Percentiles rank a stretch among this genome's conserved stretches.
Evolutionary conservation across 2,329 filamentous ascomycete species (phyloP).

Genomic region (Fusarium sp.): DNA sequence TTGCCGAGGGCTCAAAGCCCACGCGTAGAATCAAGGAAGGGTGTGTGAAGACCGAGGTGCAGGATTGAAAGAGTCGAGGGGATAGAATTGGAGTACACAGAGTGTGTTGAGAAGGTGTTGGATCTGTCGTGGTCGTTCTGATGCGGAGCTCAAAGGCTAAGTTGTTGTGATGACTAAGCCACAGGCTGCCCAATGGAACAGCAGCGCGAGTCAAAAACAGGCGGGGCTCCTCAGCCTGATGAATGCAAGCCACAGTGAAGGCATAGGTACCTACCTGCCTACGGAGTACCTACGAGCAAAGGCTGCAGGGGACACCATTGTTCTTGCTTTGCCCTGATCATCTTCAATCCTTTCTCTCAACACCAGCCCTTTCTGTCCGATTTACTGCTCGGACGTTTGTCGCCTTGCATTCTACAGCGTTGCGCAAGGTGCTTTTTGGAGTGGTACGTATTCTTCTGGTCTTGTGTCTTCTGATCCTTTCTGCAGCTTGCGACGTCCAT

Average conservation of each 20-base stretch:
- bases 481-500: slow-evolving; percentile 4
- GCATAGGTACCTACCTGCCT: neutral
- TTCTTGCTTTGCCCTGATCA: slow-evolving; percentile 1
- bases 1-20: neutral
- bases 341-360: neutral
- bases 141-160: slow-evolving; percentile 27
- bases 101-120: slow-evolving; percentile 24
- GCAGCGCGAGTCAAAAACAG: slow-evolving; percentile 12
- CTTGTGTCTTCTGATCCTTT: slow-evolving; percentile 9
- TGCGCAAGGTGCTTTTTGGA: neutral
- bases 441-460: slow-evolving; percentile 16
- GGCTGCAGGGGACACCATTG: neutral
- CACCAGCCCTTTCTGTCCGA: neutral
- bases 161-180: slow-evolving; percentile 38
- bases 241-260: neutral
- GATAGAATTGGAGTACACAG: slow-evolving; percentile 19
- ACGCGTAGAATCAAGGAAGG: neutral
- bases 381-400: neutral
- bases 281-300: neutral
- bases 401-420: neutral
- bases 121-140: slow-evolving; percentile 36
- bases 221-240: slow-evolving; percentile 5
- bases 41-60: neutral
- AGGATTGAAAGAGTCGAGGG: slow-evolving; percentile 2
- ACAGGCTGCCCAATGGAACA: slow-evolving; percentile 17